Evolutionary conservation across 2,329 filamentous ascomycete species (phyloP), one percentile per base, ranked within the genome.

Genomic region (Hypoxylon sp.): DNA sequence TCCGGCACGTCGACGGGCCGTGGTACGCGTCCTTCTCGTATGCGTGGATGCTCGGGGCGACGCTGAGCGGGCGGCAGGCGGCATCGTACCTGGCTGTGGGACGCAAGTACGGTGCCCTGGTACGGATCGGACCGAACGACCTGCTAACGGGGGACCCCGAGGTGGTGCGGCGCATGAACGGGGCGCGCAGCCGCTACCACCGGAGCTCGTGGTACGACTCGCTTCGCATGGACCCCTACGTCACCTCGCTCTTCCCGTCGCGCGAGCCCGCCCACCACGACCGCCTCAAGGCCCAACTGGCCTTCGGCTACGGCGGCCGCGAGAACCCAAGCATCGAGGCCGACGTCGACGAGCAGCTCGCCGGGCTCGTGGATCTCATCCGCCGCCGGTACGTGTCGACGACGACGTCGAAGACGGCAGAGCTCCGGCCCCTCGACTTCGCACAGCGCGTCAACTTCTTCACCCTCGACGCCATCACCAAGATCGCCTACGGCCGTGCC

Each of bases 201-300:
- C 73, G 76, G 1, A 73, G 72, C 0, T 62, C 61, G 1, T 83
- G 80, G 74, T 84, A 83, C 64, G 72, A 77, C 54, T 78, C 75
- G 3, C 74, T 81, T 53, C 76, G 78, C 11, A 75, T 88, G 58
- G 79, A 86, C 55, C 79, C 81, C 0, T 75, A 79, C n/a, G 73
- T 78, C 21, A 79, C 85, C 60, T 84, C 81, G 55, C 75, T 86
- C 54, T 77, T 85, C 64, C 81, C 75, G 18, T 72, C 77, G 20
- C 72, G 74, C 35, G 75, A 83, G 56, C 76, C 77, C 27, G 73
- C 71, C n/a, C 70, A 67, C 35, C 81, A 83, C 62, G 72, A 72
- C 17, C 67, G 68, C 48, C 58, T 78, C 29, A 74, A 75, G 52
- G 73, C 77, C 15, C 79, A 80, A 62, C 73, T 82, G 11, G 33